phyloP scores from a whole-genome alignment of 148 eudicot species.

The Fallopia convolvulus region DNA sequence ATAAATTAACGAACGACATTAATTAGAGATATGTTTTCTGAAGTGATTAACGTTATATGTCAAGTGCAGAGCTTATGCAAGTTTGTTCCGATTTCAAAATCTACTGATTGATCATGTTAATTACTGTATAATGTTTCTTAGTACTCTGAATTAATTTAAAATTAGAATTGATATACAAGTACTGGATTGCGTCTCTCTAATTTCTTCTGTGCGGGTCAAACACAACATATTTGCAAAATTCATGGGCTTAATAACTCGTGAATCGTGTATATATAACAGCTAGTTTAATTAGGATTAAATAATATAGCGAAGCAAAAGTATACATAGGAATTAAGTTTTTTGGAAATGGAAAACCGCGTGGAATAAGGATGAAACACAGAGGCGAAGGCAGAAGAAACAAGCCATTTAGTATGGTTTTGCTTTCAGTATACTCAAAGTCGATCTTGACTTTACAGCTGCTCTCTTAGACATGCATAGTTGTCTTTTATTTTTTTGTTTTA shows the following conservation, averaged over 20 bases:
- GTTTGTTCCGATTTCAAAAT: no score
- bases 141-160: no score
- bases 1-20: no score
- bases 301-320: neutral
- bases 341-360: slow-evolving; percentile 1
- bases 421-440: neutral
- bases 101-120: no score
- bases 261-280: neutral
- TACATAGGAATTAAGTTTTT: neutral
- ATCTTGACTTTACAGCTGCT: neutral
- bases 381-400: neutral
- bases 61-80: no score
- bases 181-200: no score
- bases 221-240: neutral
- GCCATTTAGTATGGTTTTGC: neutral
- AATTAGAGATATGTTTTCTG: no score
- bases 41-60: no score
- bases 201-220: neutral
- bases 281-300: neutral
- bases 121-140: no score
- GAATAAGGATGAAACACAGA: neutral
- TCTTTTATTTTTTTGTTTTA: neutral
- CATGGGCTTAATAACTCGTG: neutral
- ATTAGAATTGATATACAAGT: no score
- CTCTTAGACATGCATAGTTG: neutral